These are phyloP conservation scores for Alternaria dauci DNA, from an alignment of 2,329 filamentous ascomycete species.

Conservation along the genomic window DNA sequence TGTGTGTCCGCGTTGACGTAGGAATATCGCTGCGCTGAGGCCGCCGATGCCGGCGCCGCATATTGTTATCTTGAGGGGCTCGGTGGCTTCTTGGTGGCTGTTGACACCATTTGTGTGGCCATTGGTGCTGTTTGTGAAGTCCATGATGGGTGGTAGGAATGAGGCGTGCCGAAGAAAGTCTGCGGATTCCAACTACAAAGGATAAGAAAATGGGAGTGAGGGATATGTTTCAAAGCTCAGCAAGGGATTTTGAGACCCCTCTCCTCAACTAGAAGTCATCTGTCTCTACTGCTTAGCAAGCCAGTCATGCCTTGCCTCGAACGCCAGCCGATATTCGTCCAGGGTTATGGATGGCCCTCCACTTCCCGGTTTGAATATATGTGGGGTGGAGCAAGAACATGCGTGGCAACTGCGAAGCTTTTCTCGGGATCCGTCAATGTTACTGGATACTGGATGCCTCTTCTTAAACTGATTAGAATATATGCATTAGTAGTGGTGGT, in stretches of 20 bases:
- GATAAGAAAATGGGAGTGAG: background rate
- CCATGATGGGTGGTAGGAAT: slow-evolving; percentile 19
- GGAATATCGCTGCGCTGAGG: slow-evolving; percentile 61
- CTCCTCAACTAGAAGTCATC: background rate
- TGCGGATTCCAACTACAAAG: background rate
- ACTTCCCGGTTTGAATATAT: background rate
- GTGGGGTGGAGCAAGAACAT: background rate
- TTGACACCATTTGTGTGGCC: slow-evolving; percentile 8
- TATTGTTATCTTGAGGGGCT: slow-evolving; percentile 52
- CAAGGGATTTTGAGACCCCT: background rate
- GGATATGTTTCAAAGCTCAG: background rate
- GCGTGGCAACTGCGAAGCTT: background rate
- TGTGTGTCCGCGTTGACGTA: slow-evolving; percentile 54
- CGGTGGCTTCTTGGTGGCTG: background rate
- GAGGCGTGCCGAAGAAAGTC: background rate
- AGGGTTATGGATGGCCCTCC: background rate
- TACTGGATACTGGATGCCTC: background rate
- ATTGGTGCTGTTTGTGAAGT: slow-evolving; percentile 22
- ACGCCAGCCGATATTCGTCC: background rate
- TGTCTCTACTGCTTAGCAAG: background rate
- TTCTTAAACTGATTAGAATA: background rate
- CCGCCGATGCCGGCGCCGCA: slow-evolving; percentile 62
- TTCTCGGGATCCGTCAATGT: background rate
- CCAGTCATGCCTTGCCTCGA: background rate
- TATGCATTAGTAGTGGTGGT: background rate